A percentile compares a stretch with the other conserved stretches of the same genome.
phyloP scores from a whole-genome alignment of 2,329 filamentous ascomycete species.

The Microsporum canis region DNA sequence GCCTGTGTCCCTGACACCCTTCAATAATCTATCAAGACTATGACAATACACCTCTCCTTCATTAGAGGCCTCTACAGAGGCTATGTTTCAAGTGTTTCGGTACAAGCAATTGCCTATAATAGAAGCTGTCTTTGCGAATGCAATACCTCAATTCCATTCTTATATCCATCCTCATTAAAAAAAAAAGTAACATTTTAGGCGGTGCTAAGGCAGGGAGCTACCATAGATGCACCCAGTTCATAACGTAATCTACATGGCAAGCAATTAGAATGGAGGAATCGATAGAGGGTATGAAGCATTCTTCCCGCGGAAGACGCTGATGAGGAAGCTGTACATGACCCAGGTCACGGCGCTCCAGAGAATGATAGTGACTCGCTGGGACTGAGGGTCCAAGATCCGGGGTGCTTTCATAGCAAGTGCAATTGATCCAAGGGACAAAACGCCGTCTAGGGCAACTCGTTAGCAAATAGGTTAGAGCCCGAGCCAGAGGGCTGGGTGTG shows the following conservation, averaged over 20 bases:
- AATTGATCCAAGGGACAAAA: conserved; percentile 82
- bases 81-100: neutral
- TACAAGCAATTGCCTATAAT: neutral
- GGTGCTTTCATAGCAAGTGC: conserved; percentile 86
- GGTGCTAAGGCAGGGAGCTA: neutral
- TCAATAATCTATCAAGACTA: neutral
- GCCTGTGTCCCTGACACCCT: neutral
- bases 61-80: neutral
- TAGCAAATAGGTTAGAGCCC: neutral
- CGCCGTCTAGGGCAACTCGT: conserved; percentile 46
- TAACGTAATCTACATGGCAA: neutral
- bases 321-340: conserved; percentile 80
- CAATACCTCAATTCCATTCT: neutral
- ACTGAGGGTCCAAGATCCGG: conserved; percentile 63
- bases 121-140: neutral
- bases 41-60: neutral
- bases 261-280: conserved; percentile 69
- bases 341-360: conserved; percentile 68
- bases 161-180: neutral
- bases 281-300: conserved; percentile 92
- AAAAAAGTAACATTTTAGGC: neutral
- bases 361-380: conserved; percentile 71
- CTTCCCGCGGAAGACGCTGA: conserved; percentile 90
- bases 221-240: neutral
- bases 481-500: neutral